phyloP scores from a whole-genome alignment of 2,329 filamentous ascomycete species.

The Verticillium longisporum region DNA sequence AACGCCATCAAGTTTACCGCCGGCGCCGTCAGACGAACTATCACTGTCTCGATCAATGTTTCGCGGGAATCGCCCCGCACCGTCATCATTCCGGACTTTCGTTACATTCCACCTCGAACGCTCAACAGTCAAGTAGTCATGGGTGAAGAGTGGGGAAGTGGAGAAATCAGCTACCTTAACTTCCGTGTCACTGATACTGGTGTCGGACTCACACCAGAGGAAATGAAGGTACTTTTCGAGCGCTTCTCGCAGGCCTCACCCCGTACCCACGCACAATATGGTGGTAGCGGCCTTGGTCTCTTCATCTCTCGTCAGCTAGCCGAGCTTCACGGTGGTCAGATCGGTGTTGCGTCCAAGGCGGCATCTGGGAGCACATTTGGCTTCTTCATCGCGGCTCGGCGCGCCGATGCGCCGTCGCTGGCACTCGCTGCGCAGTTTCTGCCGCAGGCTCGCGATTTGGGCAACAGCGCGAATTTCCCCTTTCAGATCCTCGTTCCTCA shows the following conservation, averaged over 20 bases:
- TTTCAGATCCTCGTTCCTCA: slow-evolving; percentile 6
- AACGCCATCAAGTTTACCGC: slow-evolving; percentile 55
- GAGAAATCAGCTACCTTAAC: slow-evolving; percentile 25
- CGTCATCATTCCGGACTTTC: slow-evolving; percentile 15
- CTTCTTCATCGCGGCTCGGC: slow-evolving; percentile 50
- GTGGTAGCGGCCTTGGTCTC: slow-evolving; percentile 55
- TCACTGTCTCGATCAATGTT: slow-evolving; percentile 44
- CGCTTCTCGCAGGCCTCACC: slow-evolving; percentile 58
- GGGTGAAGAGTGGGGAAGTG: slow-evolving; percentile 23
- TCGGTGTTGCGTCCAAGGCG: slow-evolving; percentile 52
- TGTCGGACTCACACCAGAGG: slow-evolving; percentile 52
- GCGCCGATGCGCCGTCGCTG: slow-evolving; percentile 5
- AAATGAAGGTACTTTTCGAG: slow-evolving; percentile 60
- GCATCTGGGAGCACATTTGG: slow-evolving; percentile 55
- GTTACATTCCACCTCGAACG: slow-evolving; percentile 21
- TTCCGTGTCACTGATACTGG: slow-evolving; percentile 61
- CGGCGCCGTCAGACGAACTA: slow-evolving; percentile 22
- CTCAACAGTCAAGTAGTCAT: slow-evolving; percentile 8
- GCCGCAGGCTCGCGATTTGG: not conserved
- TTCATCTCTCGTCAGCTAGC: slow-evolving; percentile 59
- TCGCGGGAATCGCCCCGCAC: slow-evolving; percentile 29
- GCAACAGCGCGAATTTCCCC: not conserved
- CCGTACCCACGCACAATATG: slow-evolving; percentile 49
- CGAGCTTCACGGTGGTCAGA: slow-evolving; percentile 58
- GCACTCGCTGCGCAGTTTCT: not conserved